phyloP scores from a whole-genome alignment of 108 stramenopile species.

The Skeletonema menzelii region DNA sequence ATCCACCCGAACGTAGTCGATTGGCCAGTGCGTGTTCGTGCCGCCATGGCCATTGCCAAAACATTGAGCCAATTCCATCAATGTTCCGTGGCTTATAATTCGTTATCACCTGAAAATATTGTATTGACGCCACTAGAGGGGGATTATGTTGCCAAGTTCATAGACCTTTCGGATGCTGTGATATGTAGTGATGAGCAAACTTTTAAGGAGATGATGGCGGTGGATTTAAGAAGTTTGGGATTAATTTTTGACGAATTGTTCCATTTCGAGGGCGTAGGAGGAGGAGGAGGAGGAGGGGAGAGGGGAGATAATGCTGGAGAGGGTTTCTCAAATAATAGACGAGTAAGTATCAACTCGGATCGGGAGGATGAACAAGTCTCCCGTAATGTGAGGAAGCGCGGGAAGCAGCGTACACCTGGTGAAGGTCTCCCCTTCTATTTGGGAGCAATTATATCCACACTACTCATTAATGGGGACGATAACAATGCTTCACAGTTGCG shows the following conservation, averaged over 20 bases:
- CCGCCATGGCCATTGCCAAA: constrained; percentile 10
- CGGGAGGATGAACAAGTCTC: background rate
- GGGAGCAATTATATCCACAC: constrained; percentile 21
- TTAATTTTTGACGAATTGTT: constrained; percentile 19
- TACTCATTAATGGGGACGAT: constrained; percentile 2
- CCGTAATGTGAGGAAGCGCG: constrained; percentile 10
- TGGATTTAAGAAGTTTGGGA: constrained; percentile 18
- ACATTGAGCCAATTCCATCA: constrained; percentile 7
- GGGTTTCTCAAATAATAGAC: background rate
- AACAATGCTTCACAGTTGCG: constrained; percentile 6
- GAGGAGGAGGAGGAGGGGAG: background rate
- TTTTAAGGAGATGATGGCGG: constrained; percentile 10
- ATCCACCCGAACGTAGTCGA: background rate
- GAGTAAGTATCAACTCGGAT: background rate
- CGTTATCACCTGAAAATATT: background rate
- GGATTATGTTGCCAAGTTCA: constrained; percentile 31
- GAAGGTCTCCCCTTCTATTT: constrained; percentile 32
- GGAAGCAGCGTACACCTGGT: constrained; percentile 6
- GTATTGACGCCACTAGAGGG: constrained; percentile 9
- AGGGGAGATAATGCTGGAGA: background rate
- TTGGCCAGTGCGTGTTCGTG: background rate
- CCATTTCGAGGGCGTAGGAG: too few species aligned
- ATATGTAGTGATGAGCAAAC: constrained; percentile 8
- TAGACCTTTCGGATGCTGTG: constrained; percentile 18
- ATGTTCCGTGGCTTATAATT: background rate